Percentiles rank a stretch among this genome's conserved stretches.
Evolutionary conservation across 2,329 filamentous ascomycete species (phyloP).

Genomic region (Diplodia corticola): DNA sequence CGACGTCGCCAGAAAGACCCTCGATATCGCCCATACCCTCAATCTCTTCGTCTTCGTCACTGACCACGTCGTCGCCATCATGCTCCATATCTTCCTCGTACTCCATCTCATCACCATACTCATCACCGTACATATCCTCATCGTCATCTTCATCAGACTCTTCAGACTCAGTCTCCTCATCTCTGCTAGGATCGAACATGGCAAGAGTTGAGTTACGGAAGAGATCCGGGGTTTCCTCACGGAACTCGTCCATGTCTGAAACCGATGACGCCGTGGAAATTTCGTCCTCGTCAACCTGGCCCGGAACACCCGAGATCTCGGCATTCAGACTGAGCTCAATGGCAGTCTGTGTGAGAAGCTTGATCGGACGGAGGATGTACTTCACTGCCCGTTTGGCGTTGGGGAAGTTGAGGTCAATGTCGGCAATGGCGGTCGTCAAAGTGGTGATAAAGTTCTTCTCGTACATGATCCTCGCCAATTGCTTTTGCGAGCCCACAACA

Average conservation of each 20-base stretch:
- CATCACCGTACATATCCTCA: slow-evolving; percentile 86
- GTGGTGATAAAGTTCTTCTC: slow-evolving; percentile 94
- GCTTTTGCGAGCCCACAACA: slow-evolving; percentile 64
- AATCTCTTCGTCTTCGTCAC: slow-evolving; percentile 80
- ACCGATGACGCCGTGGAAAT: slow-evolving; percentile 84
- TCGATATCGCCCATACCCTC: slow-evolving; percentile 75
- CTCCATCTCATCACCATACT: slow-evolving; percentile 87
- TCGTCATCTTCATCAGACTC: slow-evolving; percentile 61
- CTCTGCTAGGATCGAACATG: slow-evolving; percentile 83
- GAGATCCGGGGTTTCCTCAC: slow-evolving; percentile 83
- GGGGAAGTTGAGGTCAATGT: slow-evolving; percentile 93
- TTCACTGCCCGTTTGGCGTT: slow-evolving; percentile 93
- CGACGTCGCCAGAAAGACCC: slow-evolving; percentile 61
- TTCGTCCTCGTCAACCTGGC: slow-evolving; percentile 76
- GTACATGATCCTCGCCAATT: slow-evolving; percentile 93
- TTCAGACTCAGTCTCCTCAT: slow-evolving; percentile 78
- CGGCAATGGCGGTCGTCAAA: slow-evolving; percentile 86
- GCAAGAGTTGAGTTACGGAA: slow-evolving; percentile 95
- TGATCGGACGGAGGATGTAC: slow-evolving; percentile 88
- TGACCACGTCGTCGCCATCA: slow-evolving; percentile 83
- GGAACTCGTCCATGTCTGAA: slow-evolving; percentile 79
- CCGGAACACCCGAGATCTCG: slow-evolving; percentile 66
- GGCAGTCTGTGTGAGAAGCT: slow-evolving; percentile 82
- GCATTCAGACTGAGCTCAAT: slow-evolving; percentile 81
- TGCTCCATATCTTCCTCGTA: slow-evolving; percentile 81